Evolutionary conservation across 2,329 filamentous ascomycete genomes (phyloP), one percentile per base, ranked within the genome.

Genomic region (Myotisia sp.): DNA sequence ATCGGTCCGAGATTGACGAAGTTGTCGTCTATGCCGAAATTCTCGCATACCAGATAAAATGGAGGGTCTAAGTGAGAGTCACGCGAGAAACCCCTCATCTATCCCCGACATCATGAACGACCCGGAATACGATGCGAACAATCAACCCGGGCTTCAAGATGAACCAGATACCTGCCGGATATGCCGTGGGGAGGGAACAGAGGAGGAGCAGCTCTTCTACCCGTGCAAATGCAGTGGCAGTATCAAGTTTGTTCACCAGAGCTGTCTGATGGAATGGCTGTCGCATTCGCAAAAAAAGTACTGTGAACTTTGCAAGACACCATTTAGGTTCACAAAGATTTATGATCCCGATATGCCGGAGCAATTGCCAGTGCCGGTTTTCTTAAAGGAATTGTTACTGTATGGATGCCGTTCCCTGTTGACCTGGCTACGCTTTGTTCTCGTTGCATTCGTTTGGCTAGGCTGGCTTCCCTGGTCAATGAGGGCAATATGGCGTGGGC

Each of bases 221-320:
- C 90, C 90, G 4, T 98, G 90, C 76, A 94, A 94, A 66, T 98
- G 90, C 64, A 94, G 84, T 53, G 90, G 90, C 37, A 95, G 87
- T 61, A 98, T 98, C 63, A 94, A 93, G 63, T 93, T 80, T 51
- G 90, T 98, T 41, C 90, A 98, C 56, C 90, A 98, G 59, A 82
- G 92, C 55, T 98, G 90, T 56, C 64, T 98, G 59, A 93, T 98
- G 79, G 86, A 95, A 60, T 98, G 90, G 90, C 68, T 98, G 14
- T 87, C 85, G 32, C 92, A 98, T 58, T 95, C 90, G 2, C 86
- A 98, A 56, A 98, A 98, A 71, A 95, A 95, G 59, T 82, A 98
- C 65, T 98, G 92, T 67, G 90, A 98, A 64, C 76, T 98, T 22
- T 98, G 90, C 74, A 98, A 98, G 64, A 98, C 90, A 2, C 78